Percentiles rank a stretch among this genome's conserved stretches.
Conservation (phyloP, 2,329 filamentous ascomycete genomes). For the Amauroascus niger region DNA sequence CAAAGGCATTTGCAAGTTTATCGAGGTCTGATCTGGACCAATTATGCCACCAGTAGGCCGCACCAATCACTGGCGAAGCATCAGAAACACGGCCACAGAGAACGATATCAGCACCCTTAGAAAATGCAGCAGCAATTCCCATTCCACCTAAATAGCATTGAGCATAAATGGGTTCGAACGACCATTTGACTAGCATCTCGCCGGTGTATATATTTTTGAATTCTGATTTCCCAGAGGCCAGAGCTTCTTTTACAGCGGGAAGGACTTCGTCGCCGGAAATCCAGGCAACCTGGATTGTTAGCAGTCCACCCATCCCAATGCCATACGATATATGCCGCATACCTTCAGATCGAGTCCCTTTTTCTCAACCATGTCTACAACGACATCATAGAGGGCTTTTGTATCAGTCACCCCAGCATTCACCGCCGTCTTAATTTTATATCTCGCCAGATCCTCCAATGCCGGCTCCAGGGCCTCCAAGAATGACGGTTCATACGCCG, state of each 20-base stretch:
- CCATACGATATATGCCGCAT: neutral
- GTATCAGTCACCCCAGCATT: conserved; percentile 40
- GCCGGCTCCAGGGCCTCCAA: conserved; percentile 40
- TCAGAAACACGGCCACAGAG: conserved; percentile 39
- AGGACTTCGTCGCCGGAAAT: conserved; percentile 41
- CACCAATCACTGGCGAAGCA: conserved; percentile 37
- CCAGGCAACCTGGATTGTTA: conserved; percentile 35
- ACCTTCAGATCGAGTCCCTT: conserved; percentile 37
- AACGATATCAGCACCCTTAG: conserved; percentile 37
- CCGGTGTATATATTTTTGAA: conserved; percentile 37
- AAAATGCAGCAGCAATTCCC: conserved; percentile 33
- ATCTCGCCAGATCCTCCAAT: conserved; percentile 31
- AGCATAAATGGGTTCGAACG: conserved; percentile 29
- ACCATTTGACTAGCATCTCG: conserved; percentile 28
- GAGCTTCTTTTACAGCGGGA: conserved; percentile 24
- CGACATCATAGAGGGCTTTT: conserved; percentile 32
- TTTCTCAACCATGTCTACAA: conserved; percentile 29
- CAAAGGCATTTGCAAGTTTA: conserved; percentile 33
- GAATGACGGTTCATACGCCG: conserved; percentile 45
- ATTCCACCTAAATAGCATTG: conserved; percentile 32
- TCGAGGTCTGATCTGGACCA: conserved; percentile 34
- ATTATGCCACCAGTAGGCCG: conserved; percentile 36
- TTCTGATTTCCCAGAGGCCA: conserved; percentile 27
- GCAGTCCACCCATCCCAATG: neutral
- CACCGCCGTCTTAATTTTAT: conserved; percentile 38